Conservation (phyloP, 163 green algal species). For the Chloromonas sp. region DNA sequence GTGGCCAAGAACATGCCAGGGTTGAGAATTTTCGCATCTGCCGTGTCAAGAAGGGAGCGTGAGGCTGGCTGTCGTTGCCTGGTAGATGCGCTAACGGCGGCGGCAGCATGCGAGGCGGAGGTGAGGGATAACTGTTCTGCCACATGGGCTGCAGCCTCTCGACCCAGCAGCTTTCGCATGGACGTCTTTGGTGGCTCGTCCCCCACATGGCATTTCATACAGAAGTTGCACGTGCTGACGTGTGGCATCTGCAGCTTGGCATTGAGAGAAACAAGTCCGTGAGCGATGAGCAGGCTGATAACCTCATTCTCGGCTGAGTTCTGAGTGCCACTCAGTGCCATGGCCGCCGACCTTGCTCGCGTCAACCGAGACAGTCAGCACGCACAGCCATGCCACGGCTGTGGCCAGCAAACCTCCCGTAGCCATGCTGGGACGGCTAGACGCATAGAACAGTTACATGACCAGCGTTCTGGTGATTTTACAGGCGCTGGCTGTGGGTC, state of each 20-base stretch:
- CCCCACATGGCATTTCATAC: slow-evolving; percentile 4
- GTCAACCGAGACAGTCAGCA: not conserved
- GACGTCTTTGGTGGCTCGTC: not conserved
- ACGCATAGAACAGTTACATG: no score
- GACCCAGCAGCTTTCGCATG: not conserved
- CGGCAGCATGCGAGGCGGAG: not conserved
- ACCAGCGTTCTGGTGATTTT: no score
- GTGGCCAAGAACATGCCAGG: not conserved
- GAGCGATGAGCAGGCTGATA: no score
- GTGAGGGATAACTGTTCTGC: not conserved
- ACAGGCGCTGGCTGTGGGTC: no score
- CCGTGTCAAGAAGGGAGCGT: not conserved
- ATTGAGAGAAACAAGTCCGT: no score
- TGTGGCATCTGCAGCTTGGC: not conserved
- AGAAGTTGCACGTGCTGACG: slow-evolving; percentile 24
- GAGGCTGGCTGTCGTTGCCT: not conserved
- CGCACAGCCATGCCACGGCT: not conserved
- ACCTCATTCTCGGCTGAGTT: not conserved
- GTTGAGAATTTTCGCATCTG: not conserved
- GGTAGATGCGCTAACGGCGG: not conserved
- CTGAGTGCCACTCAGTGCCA: not conserved
- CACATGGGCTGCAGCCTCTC: not conserved
- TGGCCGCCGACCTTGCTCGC: not conserved
- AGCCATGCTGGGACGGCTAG: no score
- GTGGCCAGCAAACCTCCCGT: not conserved